Base-by-base conservation (phyloP, 306 rosid species). In the Vigna trinervia region DNA sequence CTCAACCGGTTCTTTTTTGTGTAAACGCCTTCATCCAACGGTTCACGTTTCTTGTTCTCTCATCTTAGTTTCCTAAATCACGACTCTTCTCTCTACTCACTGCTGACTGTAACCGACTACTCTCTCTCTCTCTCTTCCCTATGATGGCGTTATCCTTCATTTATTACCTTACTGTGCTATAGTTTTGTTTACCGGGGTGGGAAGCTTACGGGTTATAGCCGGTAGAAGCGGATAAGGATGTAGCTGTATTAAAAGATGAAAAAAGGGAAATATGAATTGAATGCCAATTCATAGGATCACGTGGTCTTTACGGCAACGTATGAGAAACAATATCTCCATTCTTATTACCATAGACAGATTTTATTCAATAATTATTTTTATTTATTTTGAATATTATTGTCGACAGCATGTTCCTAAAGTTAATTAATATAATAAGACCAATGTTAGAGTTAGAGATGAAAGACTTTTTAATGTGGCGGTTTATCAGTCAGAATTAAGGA, bases 211-310 rank as follows among this genome's bases (percentile, higher is more conserved):
- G 78, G 80, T 0, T 67, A 54, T 78, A 69, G 41, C 83, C 86
- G 70, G 86, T 83, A 0, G 6, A 23, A 23, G 59, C 1, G 83
- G 86, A 83, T 83, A 83, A 78, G 83, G 76, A 82, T 78, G 38
- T 20, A 50, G 15, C 19, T 15, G 23, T 38, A 9, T 17, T 15
- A 4, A 30, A 68, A 14, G 70, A 65, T 17, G 19, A 34, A 28
- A 56, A 34, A 57, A 17, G 73, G 73, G 7, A 77, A 78, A 67
- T 78, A 30, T 39, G 43, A 48, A 63, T 59, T 83, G 13, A 78
- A 73, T 72, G 71, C 64, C 5, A 74, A 69, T 69, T 14, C 73
- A 77, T 46, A 46, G 82, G 84, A 74, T 79, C 84, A 75, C 86
- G 78, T 83, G 74, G 59, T 63, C 86, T 61, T 68, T 69, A 83